These are phyloP conservation scores for Dendrocalamus sinicus DNA, from an alignment of 176 grass and related monocot species.

Conservation along the genomic window DNA sequence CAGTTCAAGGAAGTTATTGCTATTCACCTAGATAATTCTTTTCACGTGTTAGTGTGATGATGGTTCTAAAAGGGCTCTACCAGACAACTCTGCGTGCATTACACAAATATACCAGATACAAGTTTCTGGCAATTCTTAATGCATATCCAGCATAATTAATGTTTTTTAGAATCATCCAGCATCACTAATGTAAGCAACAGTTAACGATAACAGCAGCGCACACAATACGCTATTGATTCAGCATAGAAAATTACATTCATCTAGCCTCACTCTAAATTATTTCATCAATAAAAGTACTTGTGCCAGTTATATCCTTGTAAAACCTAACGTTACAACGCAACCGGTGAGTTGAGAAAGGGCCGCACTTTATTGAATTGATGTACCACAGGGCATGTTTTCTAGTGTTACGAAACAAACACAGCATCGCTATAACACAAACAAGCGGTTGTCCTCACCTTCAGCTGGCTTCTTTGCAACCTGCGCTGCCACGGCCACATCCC, in stretches of 20 bases:
- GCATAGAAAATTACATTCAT: not conserved
- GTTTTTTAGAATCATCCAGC: not conserved
- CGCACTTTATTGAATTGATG: not conserved
- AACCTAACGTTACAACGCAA: not conserved
- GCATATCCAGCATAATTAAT: not conserved
- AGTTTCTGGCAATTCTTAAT: constrained; percentile 20
- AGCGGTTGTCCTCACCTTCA: constrained; percentile 50
- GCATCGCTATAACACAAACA: not conserved
- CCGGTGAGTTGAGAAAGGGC: not conserved
- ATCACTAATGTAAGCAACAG: not conserved
- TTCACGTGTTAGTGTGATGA: no score
- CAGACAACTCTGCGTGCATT: not conserved
- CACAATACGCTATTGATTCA: not conserved
- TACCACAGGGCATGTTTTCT: not conserved
- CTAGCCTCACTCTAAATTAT: not conserved
- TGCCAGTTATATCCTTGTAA: not conserved
- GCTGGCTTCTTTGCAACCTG: constrained; percentile 51
- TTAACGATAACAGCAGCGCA: not conserved
- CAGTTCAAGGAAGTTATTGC: not conserved
- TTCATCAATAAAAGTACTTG: constrained; percentile 3
- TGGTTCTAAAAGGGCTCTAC: not conserved
- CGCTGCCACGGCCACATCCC: constrained; percentile 16
- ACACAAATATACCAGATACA: not conserved
- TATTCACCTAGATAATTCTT: not conserved
- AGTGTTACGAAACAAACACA: not conserved